Base-by-base conservation (phyloP, 1,139 yeast species). In the Yamadazyma dushanensis region DNA sequence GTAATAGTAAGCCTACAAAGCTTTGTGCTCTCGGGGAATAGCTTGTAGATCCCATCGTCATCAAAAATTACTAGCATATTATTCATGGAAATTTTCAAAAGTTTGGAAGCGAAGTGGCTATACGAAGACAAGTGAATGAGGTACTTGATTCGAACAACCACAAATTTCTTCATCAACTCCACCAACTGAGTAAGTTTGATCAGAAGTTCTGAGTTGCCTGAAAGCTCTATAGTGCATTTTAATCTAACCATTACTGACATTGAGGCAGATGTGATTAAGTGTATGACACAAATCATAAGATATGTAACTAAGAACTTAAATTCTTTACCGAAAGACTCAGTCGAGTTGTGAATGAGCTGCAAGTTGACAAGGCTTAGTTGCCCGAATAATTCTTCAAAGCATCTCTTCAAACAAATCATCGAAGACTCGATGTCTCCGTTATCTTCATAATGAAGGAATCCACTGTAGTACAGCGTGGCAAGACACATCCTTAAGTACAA, bases 31-130 rank as follows among this genome's bases (percentile, higher is more conserved):
- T 37, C 29, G 14, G 39, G 44, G n/a, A 38, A 45, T 7, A 42
- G 29, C 25, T 39, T 39, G 27, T 47, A 50, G 18, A 44, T 36
- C 10, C 44, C 45, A 14, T 35, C 38, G 9, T 40, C 45, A 29
- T 39, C 45, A 24, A 16, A 28, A 10, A 28, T 14, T 8, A 34
- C 39, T 2, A 33, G 21, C n/a, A 25, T 11, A 23, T 25, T 29
- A 23, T 30, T 46, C 37, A 40, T 31, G 10, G 16, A 32, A 19
- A 28, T 27, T 41, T 33, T 44, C 2, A 38, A 10, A 2, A 31
- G 9, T 27, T 43, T 43, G 26, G 14, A 19, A 10, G 65, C 20
- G 19, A 14, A 18, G 16, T 34, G 35, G 17, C 34, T 35, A 11
- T 29, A 22, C 1, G 22, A n/a, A 11, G 28, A 18, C 31, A 41